These are phyloP conservation scores for Cladosporium sp. DNA, from an alignment of 2,329 filamentous ascomycete genomes.

Conservation along the genomic window DNA sequence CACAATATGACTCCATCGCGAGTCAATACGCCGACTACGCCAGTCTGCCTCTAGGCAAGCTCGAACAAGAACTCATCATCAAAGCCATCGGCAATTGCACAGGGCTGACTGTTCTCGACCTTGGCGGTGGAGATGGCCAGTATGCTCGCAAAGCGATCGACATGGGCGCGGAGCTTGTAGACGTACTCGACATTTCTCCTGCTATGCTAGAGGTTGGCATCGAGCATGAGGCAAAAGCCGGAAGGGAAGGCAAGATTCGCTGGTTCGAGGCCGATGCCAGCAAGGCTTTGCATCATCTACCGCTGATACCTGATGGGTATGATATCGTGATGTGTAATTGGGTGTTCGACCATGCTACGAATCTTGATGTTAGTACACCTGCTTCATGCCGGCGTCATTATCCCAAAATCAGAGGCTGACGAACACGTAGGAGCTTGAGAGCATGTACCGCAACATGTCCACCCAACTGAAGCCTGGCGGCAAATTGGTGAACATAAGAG, in stretches of 20 bases:
- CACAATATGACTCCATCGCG: constrained; percentile 15
- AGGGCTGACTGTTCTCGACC: constrained; percentile 11
- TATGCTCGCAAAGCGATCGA: constrained; percentile 17
- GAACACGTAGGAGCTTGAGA: neutral
- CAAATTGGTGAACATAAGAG: constrained; percentile 13
- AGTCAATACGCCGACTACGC: constrained; percentile 8
- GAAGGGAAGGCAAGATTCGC: constrained; percentile 9
- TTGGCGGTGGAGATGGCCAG: constrained; percentile 18
- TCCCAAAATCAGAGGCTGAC: neutral
- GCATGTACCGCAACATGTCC: constrained; percentile 16
- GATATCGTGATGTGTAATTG: constrained; percentile 19
- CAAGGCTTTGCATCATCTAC: constrained; percentile 12
- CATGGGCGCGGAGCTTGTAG: constrained; percentile 14
- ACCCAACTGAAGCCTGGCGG: constrained; percentile 17
- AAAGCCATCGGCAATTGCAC: constrained; percentile 17
- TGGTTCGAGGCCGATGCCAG: constrained; percentile 17
- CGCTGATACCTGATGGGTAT: constrained; percentile 15
- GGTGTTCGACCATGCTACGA: constrained; percentile 16
- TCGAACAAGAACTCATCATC: constrained; percentile 14
- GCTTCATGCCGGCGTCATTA: neutral
- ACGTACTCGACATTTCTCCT: constrained; percentile 15
- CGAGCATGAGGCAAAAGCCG: constrained; percentile 12
- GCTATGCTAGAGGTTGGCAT: constrained; percentile 16
- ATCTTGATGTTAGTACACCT: constrained; percentile 8
- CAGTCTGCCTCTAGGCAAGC: constrained; percentile 13